phyloP scores from a whole-genome alignment of 345 rosid genomes.

The Citrus australasica region DNA sequence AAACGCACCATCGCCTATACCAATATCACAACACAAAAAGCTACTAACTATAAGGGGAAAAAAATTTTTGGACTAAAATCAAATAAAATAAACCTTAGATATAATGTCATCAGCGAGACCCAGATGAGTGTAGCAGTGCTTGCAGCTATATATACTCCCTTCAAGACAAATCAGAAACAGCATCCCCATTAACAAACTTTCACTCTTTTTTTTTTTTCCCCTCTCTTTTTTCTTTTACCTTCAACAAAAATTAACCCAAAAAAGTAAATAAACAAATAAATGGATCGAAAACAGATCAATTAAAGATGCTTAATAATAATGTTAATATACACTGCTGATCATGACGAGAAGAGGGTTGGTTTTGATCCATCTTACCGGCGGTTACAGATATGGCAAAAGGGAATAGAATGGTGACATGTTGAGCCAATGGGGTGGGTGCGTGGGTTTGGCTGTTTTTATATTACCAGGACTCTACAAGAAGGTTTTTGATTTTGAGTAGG shows the following conservation, averaged over 20 bases:
- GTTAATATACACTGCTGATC: no score
- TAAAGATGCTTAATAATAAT: neutral
- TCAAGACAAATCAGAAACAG: constrained; percentile 52
- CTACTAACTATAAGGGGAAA: neutral
- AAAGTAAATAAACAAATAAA: neutral
- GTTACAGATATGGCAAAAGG: neutral
- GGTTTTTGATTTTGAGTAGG: no score
- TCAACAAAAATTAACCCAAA: neutral
- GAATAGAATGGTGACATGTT: neutral
- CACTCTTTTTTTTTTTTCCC: neutral
- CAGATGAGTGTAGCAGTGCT: constrained; percentile 68
- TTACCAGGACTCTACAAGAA: no score
- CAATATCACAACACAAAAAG: neutral
- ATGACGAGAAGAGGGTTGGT: neutral
- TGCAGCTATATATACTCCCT: constrained; percentile 63
- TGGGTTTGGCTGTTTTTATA: no score
- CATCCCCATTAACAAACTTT: constrained; percentile 53
- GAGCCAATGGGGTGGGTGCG: neutral
- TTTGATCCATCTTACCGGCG: constrained; percentile 10
- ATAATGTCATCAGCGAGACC: constrained; percentile 47
- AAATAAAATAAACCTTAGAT: constrained; percentile 47
- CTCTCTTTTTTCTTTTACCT: neutral
- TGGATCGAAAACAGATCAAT: neutral
- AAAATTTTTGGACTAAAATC: neutral
- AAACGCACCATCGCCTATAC: neutral